Evolutionary conservation across 352 stramenopile species (phyloP).

Genomic region (Aphanomyces invadans): DNA sequence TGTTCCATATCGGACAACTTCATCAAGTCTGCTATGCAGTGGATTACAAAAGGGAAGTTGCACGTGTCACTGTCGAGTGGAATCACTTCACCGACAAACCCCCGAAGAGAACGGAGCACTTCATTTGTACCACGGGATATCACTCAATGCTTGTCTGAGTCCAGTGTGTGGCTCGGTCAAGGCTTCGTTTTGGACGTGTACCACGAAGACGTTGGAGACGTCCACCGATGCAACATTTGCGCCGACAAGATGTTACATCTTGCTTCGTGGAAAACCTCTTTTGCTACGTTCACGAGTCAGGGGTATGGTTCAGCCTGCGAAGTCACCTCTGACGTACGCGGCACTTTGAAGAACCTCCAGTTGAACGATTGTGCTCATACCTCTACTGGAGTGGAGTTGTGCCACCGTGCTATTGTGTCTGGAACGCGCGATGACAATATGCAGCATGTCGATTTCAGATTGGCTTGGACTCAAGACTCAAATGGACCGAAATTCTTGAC

Average conservation of each 20-base stretch:
- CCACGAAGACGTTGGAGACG: constrained; percentile 27
- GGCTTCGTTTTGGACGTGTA: constrained; percentile 33
- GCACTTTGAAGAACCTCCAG: neutral
- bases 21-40: neutral
- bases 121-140: neutral
- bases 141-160: neutral
- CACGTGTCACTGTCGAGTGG: neutral
- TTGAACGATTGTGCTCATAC: neutral
- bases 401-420: neutral
- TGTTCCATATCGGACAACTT: neutral
- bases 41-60: neutral
- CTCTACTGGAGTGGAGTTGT: neutral
- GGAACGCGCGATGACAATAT: neutral
- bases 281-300: neutral
- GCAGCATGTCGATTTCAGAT: constrained; percentile 16
- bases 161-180: neutral
- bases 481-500: neutral
- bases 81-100: neutral
- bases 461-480: neutral
- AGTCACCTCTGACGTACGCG: neutral
- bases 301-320: constrained; percentile 3
- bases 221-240: constrained; percentile 2
- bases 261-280: neutral
- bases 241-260: neutral
- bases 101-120: neutral